Conservation (phyloP, 306 rosid genomes). For the Cucumis sativus region DNA sequence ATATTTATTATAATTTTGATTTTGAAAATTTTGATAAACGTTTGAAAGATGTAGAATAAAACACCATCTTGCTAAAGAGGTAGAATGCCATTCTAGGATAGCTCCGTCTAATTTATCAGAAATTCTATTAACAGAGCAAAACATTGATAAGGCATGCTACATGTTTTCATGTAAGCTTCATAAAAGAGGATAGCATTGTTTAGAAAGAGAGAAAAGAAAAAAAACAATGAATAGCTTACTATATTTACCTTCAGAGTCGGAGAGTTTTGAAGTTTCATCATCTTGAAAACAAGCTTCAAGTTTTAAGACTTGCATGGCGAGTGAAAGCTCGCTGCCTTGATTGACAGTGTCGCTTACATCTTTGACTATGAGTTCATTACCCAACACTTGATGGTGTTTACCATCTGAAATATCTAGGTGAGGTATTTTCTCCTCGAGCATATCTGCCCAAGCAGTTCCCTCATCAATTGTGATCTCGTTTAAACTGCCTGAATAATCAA, state of each 20-base stretch:
- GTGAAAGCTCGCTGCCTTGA: conserved; percentile 13
- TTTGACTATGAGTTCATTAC: neutral
- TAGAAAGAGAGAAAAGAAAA: too few species aligned
- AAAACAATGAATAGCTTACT: neutral
- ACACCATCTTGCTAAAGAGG: neutral
- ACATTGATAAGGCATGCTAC: neutral
- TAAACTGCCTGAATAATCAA: neutral
- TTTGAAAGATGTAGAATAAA: neutral
- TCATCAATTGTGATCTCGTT: conserved; percentile 11
- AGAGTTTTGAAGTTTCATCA: conserved; percentile 9
- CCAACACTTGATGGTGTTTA: conserved; percentile 18
- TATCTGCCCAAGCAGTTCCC: conserved; percentile 3
- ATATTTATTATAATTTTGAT: neutral
- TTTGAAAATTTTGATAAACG: neutral
- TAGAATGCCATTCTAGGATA: neutral
- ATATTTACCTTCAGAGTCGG: conserved; percentile 39
- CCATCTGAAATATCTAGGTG: conserved; percentile 18
- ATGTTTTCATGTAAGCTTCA: neutral
- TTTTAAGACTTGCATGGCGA: neutral
- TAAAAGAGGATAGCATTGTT: neutral
- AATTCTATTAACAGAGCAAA: neutral
- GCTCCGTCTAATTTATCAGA: neutral
- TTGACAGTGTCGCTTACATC: conserved; percentile 9
- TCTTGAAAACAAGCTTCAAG: conserved; percentile 23
- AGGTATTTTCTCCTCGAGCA: conserved; percentile 10